phyloP scores from a whole-genome alignment of 2,329 filamentous ascomycete genomes.

The Cryoendolithus antarcticus region DNA sequence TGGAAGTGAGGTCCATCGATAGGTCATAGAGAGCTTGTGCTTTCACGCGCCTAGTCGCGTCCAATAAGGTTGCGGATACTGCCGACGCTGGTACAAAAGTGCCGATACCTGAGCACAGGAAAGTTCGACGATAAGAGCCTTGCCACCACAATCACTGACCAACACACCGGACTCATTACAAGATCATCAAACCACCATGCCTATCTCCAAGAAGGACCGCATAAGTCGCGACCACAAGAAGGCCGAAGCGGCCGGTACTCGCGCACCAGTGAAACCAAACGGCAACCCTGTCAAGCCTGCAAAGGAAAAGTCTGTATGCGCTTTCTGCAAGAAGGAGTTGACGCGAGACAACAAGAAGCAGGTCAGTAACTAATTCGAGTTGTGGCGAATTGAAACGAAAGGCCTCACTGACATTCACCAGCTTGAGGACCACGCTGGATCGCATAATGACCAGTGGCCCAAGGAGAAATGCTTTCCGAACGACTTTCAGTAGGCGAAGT shows the following conservation, averaged over 20 bases:
- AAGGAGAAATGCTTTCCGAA: conserved; percentile 50
- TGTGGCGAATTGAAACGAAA: too few species aligned
- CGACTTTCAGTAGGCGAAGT: conserved; percentile 25
- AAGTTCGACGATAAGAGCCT: too few species aligned
- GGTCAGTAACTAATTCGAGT: too few species aligned
- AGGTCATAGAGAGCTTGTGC: too few species aligned
- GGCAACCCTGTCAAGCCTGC: conserved; percentile 43
- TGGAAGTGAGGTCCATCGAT: too few species aligned
- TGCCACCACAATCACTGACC: too few species aligned
- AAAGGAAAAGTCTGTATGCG: conserved; percentile 37
- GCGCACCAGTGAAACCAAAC: conserved; percentile 42
- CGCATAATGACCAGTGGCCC: conserved; percentile 40
- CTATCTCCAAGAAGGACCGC: conserved; percentile 40
- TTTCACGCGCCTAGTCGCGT: too few species aligned
- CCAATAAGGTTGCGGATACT: too few species aligned
- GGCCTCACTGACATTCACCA: conserved; percentile 35
- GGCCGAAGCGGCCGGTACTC: conserved; percentile 42
- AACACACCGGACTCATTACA: too few species aligned
- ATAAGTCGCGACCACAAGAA: conserved; percentile 44
- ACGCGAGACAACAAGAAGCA: conserved; percentile 8
- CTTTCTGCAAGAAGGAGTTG: conserved; percentile 19
- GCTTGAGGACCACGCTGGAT: conserved; percentile 41
- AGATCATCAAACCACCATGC: conserved; percentile 23
- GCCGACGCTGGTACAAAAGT: too few species aligned
- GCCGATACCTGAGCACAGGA: too few species aligned